phyloP scores from a whole-genome alignment of 1,139 yeast species.

The Geotrichum fermentans region DNA sequence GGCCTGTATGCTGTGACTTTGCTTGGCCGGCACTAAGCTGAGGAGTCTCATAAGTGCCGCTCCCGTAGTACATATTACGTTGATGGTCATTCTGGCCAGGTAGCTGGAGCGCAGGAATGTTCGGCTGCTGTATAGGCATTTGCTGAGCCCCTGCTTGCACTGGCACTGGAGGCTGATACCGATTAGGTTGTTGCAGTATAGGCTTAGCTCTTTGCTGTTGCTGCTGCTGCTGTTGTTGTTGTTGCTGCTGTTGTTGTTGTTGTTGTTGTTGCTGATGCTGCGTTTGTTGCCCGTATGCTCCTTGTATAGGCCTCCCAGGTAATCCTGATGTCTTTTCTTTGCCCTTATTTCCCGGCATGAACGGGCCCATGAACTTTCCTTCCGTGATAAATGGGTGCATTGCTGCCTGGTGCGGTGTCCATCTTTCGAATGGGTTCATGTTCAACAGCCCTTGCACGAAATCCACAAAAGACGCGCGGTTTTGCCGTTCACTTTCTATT shows the following conservation, averaged over 20 bases:
- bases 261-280: constrained; percentile 11
- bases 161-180: constrained; percentile 3
- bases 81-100: background rate
- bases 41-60: background rate
- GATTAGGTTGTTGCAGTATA: constrained; percentile 1
- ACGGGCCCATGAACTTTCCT: constrained; percentile 35
- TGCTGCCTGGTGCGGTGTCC: constrained; percentile 95
- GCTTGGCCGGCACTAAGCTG: background rate
- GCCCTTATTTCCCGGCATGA: constrained; percentile 28
- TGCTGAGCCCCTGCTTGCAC: constrained; percentile 10
- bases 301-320: constrained; percentile 15
- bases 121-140: background rate
- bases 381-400: constrained; percentile 81
- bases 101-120: background rate
- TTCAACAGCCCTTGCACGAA: constrained; percentile 73
- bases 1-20: too few relatives aligned
- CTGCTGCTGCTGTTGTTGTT: constrained; percentile 15
- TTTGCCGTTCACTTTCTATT: constrained; percentile 56
- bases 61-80: background rate
- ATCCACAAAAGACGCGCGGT: constrained; percentile 67
- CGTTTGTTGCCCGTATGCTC: constrained; percentile 1
- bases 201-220: constrained; percentile 13
- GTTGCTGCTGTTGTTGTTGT: constrained; percentile 7
- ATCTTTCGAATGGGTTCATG: constrained; percentile 85
- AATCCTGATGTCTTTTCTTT: constrained; percentile 32